A percentile compares a stretch with the other conserved stretches of the same genome.
These are phyloP conservation scores for Anethum foeniculum DNA, from an alignment of 140 eudicot species.

Conservation along the genomic window DNA sequence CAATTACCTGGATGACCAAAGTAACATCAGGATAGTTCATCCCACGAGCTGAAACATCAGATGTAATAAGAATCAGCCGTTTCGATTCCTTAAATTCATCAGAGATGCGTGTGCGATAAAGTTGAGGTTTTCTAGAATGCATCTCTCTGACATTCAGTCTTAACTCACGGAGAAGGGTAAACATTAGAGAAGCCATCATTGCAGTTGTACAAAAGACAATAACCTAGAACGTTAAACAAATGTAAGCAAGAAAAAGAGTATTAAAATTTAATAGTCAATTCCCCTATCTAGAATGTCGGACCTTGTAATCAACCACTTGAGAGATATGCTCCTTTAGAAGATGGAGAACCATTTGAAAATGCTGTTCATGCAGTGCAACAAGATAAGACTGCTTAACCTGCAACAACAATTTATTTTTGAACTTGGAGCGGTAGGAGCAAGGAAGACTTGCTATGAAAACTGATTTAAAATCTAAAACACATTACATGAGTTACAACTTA, in stretches of 20 bases:
- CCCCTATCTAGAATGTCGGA: slow-evolving; percentile 13
- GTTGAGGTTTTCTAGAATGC: slow-evolving; percentile 74
- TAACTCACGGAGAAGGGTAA: slow-evolving; percentile 66
- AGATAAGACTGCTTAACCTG: slow-evolving; percentile 76
- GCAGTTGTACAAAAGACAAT: slow-evolving; percentile 80
- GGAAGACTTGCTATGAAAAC: neutral
- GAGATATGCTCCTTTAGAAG: slow-evolving; percentile 61
- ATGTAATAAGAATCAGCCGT: slow-evolving; percentile 51
- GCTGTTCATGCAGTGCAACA: slow-evolving; percentile 71
- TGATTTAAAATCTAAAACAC: neutral
- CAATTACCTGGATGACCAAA: slow-evolving; percentile 72
- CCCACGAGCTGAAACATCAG: slow-evolving; percentile 85
- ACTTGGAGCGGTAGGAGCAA: neutral
- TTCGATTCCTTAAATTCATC: slow-evolving; percentile 78
- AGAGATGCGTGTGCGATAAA: slow-evolving; percentile 60
- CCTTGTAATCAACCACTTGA: slow-evolving; percentile 60
- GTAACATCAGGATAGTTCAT: slow-evolving; percentile 93
- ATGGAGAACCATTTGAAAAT: slow-evolving; percentile 65
- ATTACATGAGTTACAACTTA: neutral
- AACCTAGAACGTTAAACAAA: slow-evolving; percentile 26
- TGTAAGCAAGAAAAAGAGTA: neutral
- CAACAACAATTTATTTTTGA: neutral
- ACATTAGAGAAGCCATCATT: slow-evolving; percentile 86
- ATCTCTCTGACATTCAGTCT: slow-evolving; percentile 77
- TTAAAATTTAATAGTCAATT: neutral